These are phyloP conservation scores for Pseudonitzschia multiseries DNA, from an alignment of 108 stramenopile species.

Conservation along the genomic window DNA sequence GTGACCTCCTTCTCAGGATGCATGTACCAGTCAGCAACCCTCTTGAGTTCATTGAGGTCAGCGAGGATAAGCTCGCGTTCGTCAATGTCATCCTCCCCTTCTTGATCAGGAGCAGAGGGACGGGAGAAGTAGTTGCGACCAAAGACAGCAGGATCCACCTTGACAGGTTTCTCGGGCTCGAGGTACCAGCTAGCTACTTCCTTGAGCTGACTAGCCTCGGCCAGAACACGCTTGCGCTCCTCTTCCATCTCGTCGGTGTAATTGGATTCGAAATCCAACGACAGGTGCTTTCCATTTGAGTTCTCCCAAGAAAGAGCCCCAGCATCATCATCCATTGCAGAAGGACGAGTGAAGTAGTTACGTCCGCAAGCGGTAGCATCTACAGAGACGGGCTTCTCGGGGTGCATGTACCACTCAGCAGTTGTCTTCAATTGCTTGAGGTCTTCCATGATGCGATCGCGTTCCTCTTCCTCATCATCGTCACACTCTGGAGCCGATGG, in stretches of 20 bases:
- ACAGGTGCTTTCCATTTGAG: neutral
- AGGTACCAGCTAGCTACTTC: constrained; percentile 53
- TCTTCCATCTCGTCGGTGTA: constrained; percentile 44
- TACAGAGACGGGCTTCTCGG: constrained; percentile 30
- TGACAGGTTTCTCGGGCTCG: constrained; percentile 62
- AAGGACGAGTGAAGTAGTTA: constrained; percentile 59
- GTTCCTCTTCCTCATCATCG: constrained; percentile 45
- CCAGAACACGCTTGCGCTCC: constrained; percentile 55
- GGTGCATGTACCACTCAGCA: constrained; percentile 42
- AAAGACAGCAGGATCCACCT: constrained; percentile 32
- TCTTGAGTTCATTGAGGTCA: constrained; percentile 50
- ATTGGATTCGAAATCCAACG: neutral
- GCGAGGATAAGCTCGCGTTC: constrained; percentile 50
- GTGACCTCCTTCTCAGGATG: constrained; percentile 56
- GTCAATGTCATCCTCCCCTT: constrained; percentile 31
- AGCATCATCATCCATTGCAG: constrained; percentile 12
- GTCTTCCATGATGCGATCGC: constrained; percentile 48
- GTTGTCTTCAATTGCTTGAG: constrained; percentile 32
- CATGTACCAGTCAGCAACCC: constrained; percentile 53
- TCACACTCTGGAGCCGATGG: constrained; percentile 51
- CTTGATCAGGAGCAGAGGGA: constrained; percentile 59
- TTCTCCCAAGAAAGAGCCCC: constrained; percentile 1
- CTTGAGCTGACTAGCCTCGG: constrained; percentile 54
- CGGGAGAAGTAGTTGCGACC: constrained; percentile 75
- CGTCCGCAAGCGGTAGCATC: constrained; percentile 44